Conservation (phyloP, 75 land plant genomes). For the Selaginella tamariscina region DNA sequence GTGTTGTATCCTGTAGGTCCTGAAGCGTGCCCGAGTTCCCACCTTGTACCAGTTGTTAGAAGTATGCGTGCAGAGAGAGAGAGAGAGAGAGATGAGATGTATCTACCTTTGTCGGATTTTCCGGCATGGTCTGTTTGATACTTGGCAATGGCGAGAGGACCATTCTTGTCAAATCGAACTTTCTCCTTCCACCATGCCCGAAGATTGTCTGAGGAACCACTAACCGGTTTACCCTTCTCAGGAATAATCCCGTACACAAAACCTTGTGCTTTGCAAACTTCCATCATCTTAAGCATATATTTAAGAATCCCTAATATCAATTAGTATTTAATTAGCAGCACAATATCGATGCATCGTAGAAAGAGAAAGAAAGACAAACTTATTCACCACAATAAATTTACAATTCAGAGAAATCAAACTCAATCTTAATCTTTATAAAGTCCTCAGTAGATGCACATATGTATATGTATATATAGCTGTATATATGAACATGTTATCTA, state of each 20-base stretch:
- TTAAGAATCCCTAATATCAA: constrained; percentile 38
- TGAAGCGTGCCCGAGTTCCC: constrained; percentile 37
- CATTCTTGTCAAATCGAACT: constrained; percentile 31
- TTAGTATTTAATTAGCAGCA: no score
- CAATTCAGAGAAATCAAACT: no score
- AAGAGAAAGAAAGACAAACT: no score
- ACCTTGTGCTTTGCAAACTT: constrained; percentile 31
- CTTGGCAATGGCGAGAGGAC: constrained; percentile 22
- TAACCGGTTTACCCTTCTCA: constrained; percentile 35
- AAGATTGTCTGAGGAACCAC: constrained; percentile 38
- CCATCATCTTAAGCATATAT: constrained; percentile 43
- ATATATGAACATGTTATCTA: no score
- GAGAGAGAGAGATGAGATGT: neutral
- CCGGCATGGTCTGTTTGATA: neutral
- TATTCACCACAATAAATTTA: no score
- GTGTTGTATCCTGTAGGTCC: constrained; percentile 65
- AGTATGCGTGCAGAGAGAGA: neutral
- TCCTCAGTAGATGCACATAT: no score
- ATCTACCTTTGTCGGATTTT: neutral
- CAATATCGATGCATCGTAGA: no score
- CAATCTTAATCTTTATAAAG: no score
- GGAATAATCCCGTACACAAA: constrained; percentile 44
- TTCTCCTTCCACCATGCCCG: constrained; percentile 44
- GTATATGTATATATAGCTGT: no score
- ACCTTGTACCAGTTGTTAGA: neutral